Evolutionary conservation across 2,329 filamentous ascomycete species (phyloP), one percentile per base, ranked within the genome.

Genomic region (Colletotrichum tropicale): DNA sequence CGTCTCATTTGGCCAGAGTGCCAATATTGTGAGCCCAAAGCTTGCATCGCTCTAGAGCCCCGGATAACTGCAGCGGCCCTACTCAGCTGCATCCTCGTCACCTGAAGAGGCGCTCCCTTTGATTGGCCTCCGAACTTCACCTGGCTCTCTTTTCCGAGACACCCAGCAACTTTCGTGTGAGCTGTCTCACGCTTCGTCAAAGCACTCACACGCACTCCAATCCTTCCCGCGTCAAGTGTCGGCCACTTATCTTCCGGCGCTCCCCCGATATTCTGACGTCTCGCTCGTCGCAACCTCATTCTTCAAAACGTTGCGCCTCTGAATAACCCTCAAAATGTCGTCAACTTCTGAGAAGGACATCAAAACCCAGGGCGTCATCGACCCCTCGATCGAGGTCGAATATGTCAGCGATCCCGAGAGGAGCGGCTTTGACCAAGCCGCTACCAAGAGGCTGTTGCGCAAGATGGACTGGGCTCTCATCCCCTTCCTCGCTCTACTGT

Each of bases 401-500:
- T 77, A 78, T 43, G 67, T 61, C 10, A 78, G 70, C 61, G 75
- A 78, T 48, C 75, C 60, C n/a, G 76, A 78, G 32, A 69, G 75
- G 56, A 70, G 75, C 72, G 77, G 80, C 56, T 85, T 81, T n/a
- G 83, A 85, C 74, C 66, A 65, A 43, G 79, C 79, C 30, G 83
- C 84, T 18, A 91, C 87, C n/a, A 90, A 86, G 77, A 85, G 83
- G 71, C 86, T 92, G 0, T 79, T 92, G 48, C 84, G 88, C 78
- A 89, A 89, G 82, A 84, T 90, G 77, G 88, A 92, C 81, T 83
- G 87, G 84, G 84, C 87, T 79, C 86, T 93, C 26, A 88, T 93
- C 60, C 91, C 91, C 1, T 89, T 92, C 81, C 87, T 93, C 76
- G 88, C 90, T 6, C 80, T 93, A 0, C 86, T 93, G 21, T 79